Base-by-base conservation (phyloP, 1,284 basidiomycete genomes). In the Rhodotorula sp. region DNA sequence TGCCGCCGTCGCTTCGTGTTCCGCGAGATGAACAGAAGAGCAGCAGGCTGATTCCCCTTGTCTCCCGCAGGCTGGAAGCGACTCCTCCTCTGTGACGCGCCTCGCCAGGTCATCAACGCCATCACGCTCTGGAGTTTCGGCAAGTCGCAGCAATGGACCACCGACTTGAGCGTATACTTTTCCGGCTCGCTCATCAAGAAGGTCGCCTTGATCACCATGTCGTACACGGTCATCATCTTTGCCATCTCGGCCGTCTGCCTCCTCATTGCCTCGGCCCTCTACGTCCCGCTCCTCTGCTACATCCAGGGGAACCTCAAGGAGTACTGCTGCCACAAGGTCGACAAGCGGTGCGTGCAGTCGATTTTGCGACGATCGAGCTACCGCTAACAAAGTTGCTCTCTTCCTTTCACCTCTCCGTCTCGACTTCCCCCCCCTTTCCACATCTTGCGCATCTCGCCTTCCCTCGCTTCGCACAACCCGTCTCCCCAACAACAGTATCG, bases 281-380 rank as follows among this genome's bases (percentile, higher is more conserved):
- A 99, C 78, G 84, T 98, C 67, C 96, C 95, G 30, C 84, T 98
- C 54, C 84, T 99, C 30, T 90, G 90, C 80, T 92, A 96, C 80
- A 98, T 99, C 77, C 91, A 92, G 52, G 64, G 57, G 55, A 78
- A 70, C 56, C 52, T 74, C 47, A 79, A 94, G 88, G 95, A 98
- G 85, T 98, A 96, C 82, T 93, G 92, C 81, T 98, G 94, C 81
- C 92, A 98, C 84, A 97, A 98, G 83, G 92, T 97, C 65, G 95
- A 98, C 83, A 97, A 96, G 87, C 90, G 90, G 78, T 73, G 77
- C 64, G 68, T 54, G 60, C 24, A 11, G 27, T 22, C 17, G 20
- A 56, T 22, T 57, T 24, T 54, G 32, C 17, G 11, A 17, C 46
- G 47, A 2, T 4, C 17, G 15, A 17, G 4, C 29, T 29, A 20